Conservation (phyloP, 495 filamentous ascomycete species). For the Cercophora scortea region DNA sequence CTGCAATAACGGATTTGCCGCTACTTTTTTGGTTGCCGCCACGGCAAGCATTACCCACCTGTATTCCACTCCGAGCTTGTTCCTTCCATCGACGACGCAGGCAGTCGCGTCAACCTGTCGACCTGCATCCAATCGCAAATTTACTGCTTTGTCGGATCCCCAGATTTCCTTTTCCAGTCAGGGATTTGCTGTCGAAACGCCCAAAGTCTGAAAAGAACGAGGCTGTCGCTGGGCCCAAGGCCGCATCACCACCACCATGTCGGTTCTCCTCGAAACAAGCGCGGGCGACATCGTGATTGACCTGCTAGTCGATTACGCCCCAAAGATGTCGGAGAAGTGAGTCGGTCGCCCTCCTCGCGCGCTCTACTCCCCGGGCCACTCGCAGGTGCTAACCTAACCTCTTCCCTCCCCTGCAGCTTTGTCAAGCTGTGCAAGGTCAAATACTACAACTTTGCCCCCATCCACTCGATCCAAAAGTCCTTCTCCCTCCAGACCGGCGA, state of each 20-base stretch:
- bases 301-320: slow-evolving; percentile 76
- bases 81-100: not conserved
- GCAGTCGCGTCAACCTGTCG: too few species aligned
- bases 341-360: slow-evolving; percentile 14
- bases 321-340: slow-evolving; percentile 87
- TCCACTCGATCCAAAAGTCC: slow-evolving; percentile 80
- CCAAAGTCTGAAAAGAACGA: too few species aligned
- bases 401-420: slow-evolving; percentile 52
- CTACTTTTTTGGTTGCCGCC: not conserved
- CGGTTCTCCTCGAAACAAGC: slow-evolving; percentile 84
- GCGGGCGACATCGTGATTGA: slow-evolving; percentile 91
- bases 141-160: too few species aligned
- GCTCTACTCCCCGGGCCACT: not conserved
- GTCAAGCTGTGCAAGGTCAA: slow-evolving; percentile 96
- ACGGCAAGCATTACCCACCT: not conserved
- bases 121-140: not conserved
- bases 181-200: not conserved
- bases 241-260: slow-evolving; percentile 30
- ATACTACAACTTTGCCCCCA: slow-evolving; percentile 93
- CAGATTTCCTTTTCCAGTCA: not conserved
- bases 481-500: slow-evolving; percentile 96
- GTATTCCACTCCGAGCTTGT: not conserved
- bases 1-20: too few species aligned
- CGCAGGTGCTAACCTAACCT: too few species aligned
- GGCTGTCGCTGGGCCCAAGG: too few species aligned